Evolutionary conservation across 306 rosid genomes (phyloP).

Genomic region (Inga oerstediana): DNA sequence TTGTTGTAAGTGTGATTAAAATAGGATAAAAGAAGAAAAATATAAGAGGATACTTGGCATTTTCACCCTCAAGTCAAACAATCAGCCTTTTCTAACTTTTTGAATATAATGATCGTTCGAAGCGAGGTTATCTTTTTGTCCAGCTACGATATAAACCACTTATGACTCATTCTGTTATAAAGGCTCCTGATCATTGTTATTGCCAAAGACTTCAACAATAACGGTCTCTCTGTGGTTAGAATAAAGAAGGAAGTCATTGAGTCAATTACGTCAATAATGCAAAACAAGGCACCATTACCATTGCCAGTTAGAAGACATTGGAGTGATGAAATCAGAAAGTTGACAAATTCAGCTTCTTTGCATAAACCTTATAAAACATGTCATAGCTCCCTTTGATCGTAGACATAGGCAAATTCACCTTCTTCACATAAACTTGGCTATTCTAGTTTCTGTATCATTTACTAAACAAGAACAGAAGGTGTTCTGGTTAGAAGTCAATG

Average conservation of each 20-base stretch:
- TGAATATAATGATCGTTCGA: neutral
- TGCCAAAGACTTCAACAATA: conserved; percentile 31
- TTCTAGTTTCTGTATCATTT: neutral
- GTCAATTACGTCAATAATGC: conserved; percentile 25
- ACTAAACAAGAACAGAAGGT: neutral
- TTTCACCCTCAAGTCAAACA: neutral
- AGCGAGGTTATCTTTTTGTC: conserved; percentile 27
- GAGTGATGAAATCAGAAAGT: conserved; percentile 55
- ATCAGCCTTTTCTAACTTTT: neutral
- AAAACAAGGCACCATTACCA: conserved; percentile 47
- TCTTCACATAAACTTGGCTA: neutral
- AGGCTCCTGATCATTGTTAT: neutral
- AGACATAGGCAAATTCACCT: conserved; percentile 58
- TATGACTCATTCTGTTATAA: conserved; percentile 12
- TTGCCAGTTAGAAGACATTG: conserved; percentile 56
- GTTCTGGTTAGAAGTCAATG: neutral
- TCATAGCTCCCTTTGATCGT: conserved; percentile 66
- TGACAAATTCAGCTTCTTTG: conserved; percentile 59
- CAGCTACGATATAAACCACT: neutral
- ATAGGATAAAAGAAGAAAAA: neutral
- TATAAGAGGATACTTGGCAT: too few relatives aligned
- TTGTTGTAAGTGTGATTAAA: neutral
- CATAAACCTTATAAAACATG: conserved; percentile 52
- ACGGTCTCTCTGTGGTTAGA: conserved; percentile 10
- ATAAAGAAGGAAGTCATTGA: neutral